Evolutionary conservation across 192 early-diverging fungal species (phyloP).

Genomic region (Gaertneriomyces semiglobifer): DNA sequence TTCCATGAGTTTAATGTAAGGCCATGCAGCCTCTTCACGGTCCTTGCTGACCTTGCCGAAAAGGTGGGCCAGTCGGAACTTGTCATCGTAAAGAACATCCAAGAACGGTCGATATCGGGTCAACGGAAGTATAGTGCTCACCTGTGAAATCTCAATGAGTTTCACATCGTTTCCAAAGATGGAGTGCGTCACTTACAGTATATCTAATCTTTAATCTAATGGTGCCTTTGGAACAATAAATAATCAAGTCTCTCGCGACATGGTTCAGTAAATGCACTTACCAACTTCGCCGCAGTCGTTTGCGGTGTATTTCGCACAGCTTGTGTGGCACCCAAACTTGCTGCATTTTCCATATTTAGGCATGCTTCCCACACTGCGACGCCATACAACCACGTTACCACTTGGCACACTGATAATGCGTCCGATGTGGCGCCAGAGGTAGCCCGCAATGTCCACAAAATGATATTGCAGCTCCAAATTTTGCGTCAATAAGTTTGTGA

Average conservation of each 20-base stretch:
- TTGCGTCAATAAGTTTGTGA: constrained; percentile 27
- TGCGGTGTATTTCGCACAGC: constrained; percentile 21
- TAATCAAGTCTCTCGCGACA: background rate
- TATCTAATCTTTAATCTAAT: constrained; percentile 26
- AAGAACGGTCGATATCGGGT: constrained; percentile 19
- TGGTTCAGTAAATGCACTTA: constrained; percentile 1
- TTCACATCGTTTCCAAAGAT: background rate
- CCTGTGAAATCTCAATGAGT: constrained; percentile 6
- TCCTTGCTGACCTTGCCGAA: constrained; percentile 34
- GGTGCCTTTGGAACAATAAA: constrained; percentile 9
- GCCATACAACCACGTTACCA: constrained; percentile 4
- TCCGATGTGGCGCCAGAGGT: constrained; percentile 6
- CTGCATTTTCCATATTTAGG: background rate
- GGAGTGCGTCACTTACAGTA: constrained; percentile 7
- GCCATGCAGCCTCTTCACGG: constrained; percentile 30
- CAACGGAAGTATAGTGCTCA: constrained; percentile 21
- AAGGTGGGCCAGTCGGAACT: constrained; percentile 13
- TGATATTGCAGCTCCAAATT: constrained; percentile 3
- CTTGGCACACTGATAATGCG: constrained; percentile 21
- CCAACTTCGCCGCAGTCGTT: constrained; percentile 26
- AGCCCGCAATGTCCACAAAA: constrained; percentile 25
- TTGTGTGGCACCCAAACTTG: constrained; percentile 19
- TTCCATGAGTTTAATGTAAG: constrained; percentile 21
- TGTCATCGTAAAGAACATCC: constrained; percentile 14
- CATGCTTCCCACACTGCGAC: background rate